Evolutionary conservation across 208 protist species (phyloP).

Genomic region (Phytomonas sp.): DNA sequence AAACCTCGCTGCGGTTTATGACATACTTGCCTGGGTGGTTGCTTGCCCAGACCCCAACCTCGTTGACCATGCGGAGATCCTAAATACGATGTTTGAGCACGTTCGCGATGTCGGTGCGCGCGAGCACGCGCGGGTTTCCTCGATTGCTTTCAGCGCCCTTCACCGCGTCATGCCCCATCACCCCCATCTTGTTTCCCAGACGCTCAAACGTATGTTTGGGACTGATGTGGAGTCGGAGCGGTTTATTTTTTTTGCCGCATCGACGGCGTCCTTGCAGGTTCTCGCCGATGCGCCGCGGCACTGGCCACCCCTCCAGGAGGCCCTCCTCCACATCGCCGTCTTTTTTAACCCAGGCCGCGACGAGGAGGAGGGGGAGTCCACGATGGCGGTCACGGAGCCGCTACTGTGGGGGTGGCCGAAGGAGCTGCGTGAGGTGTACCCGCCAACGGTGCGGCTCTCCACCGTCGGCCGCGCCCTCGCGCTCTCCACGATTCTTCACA

Average conservation of each 20-base stretch:
- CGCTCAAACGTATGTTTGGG: slow-evolving; percentile 21
- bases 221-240: slow-evolving; percentile 52
- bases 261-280: slow-evolving; percentile 45
- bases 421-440: slow-evolving; percentile 47
- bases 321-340: slow-evolving; percentile 58
- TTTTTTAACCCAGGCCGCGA: slow-evolving; percentile 67
- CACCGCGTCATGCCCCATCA: slow-evolving; percentile 28
- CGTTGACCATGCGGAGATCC: slow-evolving; percentile 30
- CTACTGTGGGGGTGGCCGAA: slow-evolving; percentile 46
- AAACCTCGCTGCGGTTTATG: slow-evolving; percentile 64
- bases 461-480: slow-evolving; percentile 58
- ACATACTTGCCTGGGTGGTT: slow-evolving; percentile 56
- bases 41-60: slow-evolving; percentile 14
- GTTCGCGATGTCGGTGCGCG: slow-evolving; percentile 54
- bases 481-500: slow-evolving; percentile 57
- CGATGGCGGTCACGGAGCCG: slow-evolving; percentile 67
- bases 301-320: slow-evolving; percentile 35
- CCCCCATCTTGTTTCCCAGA: slow-evolving; percentile 27
- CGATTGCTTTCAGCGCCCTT: slow-evolving; percentile 55
- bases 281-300: slow-evolving; percentile 31
- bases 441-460: slow-evolving; percentile 65
- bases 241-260: slow-evolving; percentile 45
- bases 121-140: slow-evolving; percentile 39
- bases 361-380: slow-evolving; percentile 70
- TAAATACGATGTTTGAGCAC: slow-evolving; percentile 51